Conservation (phyloP, 331 rosid species). For the Cucumis variabilis region DNA sequence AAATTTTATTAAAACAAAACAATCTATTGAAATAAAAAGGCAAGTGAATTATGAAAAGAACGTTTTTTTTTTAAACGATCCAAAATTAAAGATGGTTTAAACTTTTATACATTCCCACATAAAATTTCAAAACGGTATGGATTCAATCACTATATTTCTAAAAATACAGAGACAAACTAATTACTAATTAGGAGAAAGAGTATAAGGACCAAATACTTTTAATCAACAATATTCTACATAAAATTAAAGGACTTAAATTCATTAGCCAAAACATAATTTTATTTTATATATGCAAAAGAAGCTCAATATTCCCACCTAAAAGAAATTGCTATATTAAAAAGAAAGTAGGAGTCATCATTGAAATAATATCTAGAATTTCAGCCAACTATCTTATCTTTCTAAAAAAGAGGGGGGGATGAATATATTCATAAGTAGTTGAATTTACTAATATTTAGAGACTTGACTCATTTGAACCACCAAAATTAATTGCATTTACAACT, state of each 20-base stretch:
- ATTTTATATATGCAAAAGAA: not conserved
- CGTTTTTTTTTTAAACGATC: not conserved
- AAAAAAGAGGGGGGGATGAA: not conserved
- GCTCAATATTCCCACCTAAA: not conserved
- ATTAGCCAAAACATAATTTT: not conserved
- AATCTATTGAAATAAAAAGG: not conserved
- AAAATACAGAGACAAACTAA: not conserved
- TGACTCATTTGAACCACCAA: not conserved
- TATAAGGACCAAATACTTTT: not conserved
- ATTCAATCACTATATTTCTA: not conserved
- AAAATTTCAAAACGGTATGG: too few species aligned
- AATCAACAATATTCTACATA: not conserved
- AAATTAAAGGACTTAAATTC: not conserved
- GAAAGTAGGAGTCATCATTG: not conserved
- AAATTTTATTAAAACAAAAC: not conserved
- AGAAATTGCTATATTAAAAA: not conserved
- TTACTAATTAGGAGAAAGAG: not conserved
- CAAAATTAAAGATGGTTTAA: not conserved
- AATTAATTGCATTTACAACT: constrained; percentile 3
- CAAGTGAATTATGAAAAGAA: not conserved
- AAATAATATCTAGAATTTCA: not conserved
- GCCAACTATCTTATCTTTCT: constrained; percentile 2
- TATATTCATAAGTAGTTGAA: not conserved
- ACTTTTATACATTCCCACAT: not conserved
- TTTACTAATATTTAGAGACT: not conserved